Percentiles rank a stretch among this genome's conserved stretches.
These are phyloP conservation scores for Mimosa pudica DNA, from an alignment of 306 rosid species.

Conservation along the genomic window DNA sequence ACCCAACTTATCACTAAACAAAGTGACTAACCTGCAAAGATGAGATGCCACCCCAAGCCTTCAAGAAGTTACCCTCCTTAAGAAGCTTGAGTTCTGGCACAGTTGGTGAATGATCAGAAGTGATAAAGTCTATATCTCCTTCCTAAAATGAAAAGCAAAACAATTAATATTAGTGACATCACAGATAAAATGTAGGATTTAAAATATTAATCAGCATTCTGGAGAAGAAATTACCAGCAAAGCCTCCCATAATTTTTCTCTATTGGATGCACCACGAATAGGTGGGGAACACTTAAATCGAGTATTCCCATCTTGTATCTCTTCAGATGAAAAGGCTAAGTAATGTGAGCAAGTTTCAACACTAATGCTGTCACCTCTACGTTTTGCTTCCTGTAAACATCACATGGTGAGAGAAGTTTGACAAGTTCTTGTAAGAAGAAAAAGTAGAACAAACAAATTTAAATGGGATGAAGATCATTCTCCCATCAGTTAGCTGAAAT, in stretches of 20 bases:
- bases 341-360: constrained; percentile 95
- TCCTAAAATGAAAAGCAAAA: constrained; percentile 52
- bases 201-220: constrained; percentile 1
- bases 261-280: constrained; percentile 75
- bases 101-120: constrained; percentile 93
- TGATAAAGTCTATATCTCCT: constrained; percentile 80
- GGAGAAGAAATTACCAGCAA: constrained; percentile 53
- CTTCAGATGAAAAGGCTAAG: constrained; percentile 81
- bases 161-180: not conserved
- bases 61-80: constrained; percentile 79
- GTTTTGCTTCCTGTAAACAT: constrained; percentile 72
- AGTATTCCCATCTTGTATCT: constrained; percentile 78
- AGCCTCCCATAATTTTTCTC: constrained; percentile 81
- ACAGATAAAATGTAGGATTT: not conserved
- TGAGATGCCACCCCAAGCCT: constrained; percentile 97
- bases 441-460: constrained; percentile 1
- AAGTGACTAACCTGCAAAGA: constrained; percentile 71
- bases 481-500: not conserved
- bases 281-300: constrained; percentile 97
- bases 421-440: not conserved
- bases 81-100: constrained; percentile 85
- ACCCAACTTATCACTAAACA: constrained; percentile 12
- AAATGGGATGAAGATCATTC: not conserved
- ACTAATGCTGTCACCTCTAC: constrained; percentile 71
- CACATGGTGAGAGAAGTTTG: constrained; percentile 23